Evolutionary conservation across 495 filamentous ascomycete genomes (phyloP).

Genomic region (Paragyromitra xinjiangensis): DNA sequence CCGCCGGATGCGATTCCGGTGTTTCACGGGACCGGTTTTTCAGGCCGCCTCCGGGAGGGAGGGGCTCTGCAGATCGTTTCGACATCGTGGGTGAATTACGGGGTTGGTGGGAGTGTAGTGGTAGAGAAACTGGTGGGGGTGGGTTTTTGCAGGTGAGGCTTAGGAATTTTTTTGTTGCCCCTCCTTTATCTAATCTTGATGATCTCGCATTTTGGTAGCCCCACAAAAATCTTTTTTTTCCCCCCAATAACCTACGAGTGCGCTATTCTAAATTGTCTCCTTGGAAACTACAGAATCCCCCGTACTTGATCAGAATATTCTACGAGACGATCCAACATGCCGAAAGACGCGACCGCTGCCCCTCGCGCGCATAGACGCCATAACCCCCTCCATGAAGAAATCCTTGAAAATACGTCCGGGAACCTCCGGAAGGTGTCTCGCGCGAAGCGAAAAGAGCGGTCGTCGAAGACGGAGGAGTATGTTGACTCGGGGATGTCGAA

Average conservation of each 20-base stretch:
- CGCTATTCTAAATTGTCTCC: background rate
- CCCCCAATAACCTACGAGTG: background rate
- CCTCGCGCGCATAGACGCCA: conserved; percentile 52
- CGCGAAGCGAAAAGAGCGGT: conserved; percentile 48
- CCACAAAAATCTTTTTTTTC: background rate
- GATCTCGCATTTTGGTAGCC: conserved; percentile 5
- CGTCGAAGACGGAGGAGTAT: conserved; percentile 50
- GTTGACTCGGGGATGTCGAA: conserved; percentile 85
- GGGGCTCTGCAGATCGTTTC: conserved; percentile 61
- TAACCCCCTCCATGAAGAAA: conserved; percentile 57
- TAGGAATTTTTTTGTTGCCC: conserved; percentile 9
- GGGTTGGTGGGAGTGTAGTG: background rate
- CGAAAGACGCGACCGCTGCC: conserved; percentile 47
- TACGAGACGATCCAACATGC: conserved; percentile 21
- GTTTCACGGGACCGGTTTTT: conserved; percentile 58
- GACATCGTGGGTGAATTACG: conserved; percentile 44
- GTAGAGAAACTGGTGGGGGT: background rate
- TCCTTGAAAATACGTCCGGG: conserved; percentile 59
- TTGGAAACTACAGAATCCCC: background rate
- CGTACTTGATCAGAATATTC: background rate
- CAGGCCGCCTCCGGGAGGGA: conserved; percentile 55
- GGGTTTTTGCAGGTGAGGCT: background rate
- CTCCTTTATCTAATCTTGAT: conserved; percentile 8
- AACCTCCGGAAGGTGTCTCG: conserved; percentile 56
- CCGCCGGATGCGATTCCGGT: conserved; percentile 54